Evolutionary conservation across 1,139 yeast species (phyloP).

Genomic region (Blastobotrys persicus): DNA sequence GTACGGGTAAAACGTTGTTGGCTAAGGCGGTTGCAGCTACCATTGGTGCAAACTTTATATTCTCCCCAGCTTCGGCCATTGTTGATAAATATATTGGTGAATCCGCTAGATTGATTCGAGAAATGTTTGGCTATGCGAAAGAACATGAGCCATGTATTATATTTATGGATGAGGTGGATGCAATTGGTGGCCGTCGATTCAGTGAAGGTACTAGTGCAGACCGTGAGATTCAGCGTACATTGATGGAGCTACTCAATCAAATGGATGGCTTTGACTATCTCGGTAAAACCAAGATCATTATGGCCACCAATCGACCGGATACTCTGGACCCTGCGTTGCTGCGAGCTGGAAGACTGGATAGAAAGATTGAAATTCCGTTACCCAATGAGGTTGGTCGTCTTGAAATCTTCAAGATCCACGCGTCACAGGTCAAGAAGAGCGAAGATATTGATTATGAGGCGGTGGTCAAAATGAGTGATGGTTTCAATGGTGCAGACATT

Average conservation of each 20-base stretch:
- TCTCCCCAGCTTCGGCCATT: conserved; percentile 96
- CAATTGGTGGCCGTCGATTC: conserved; percentile 98
- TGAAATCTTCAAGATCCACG: conserved; percentile 93
- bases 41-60: conserved; percentile 95
- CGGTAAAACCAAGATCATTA: conserved; percentile 96
- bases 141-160: conserved; percentile 99
- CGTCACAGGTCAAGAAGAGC: conserved; percentile 77
- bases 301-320: conserved; percentile 99
- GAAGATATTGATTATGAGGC: conserved; percentile 99
- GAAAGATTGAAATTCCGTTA: conserved; percentile 93
- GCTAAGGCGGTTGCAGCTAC: conserved; percentile 99
- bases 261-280: conserved; percentile 99
- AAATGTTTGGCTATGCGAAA: conserved; percentile 97
- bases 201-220: conserved; percentile 99
- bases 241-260: conserved; percentile 96
- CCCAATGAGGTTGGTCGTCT: conserved; percentile 97
- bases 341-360: conserved; percentile 97
- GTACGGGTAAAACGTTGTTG: conserved; percentile 93
- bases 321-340: conserved; percentile 97
- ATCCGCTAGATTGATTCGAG: conserved; percentile 93
- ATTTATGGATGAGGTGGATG: conserved; percentile 99
- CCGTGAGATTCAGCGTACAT: conserved; percentile 96
- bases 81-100: conserved; percentile 99
- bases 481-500: conserved; percentile 98
- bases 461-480: conserved; percentile 96